A percentile compares a stretch with the other conserved stretches of the same genome.
Conservation (phyloP, 345 rosid genomes). For the Crucihimalaya himalaica region DNA sequence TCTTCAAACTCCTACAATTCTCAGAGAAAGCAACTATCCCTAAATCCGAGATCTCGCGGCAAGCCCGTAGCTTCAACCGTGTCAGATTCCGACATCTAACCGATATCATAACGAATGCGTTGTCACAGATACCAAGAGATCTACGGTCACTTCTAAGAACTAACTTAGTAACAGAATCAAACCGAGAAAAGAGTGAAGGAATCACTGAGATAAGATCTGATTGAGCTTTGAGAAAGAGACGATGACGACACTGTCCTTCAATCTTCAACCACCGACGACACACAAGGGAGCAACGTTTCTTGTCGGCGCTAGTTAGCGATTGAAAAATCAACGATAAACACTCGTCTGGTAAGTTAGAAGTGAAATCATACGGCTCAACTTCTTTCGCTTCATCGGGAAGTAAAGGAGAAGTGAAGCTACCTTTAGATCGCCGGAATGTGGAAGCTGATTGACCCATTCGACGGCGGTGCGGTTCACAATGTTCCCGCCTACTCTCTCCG, state of each 20-base stretch:
- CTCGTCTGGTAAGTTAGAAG: neutral
- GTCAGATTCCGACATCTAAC: neutral
- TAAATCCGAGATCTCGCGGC: neutral
- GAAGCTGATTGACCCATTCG: neutral
- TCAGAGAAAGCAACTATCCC: neutral
- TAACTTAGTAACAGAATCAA: neutral
- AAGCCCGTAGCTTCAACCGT: neutral
- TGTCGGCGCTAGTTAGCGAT: neutral
- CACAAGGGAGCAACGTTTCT: neutral
- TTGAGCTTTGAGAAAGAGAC: neutral
- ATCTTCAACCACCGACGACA: neutral
- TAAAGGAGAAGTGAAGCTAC: neutral
- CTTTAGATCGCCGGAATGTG: neutral
- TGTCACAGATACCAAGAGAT: neutral
- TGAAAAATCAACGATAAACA: neutral
- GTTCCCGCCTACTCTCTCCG: neutral
- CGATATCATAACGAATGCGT: neutral
- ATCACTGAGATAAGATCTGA: neutral
- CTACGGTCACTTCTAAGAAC: neutral
- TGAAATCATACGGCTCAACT: neutral
- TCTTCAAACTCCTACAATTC: neutral
- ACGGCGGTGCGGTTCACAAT: neutral
- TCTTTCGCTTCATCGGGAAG: neutral
- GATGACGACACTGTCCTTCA: slow-evolving; percentile 1
- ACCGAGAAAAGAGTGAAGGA: neutral